Evolutionary conservation across 805 yeast species (phyloP).

Genomic region (Ogataea chonburiensis): DNA sequence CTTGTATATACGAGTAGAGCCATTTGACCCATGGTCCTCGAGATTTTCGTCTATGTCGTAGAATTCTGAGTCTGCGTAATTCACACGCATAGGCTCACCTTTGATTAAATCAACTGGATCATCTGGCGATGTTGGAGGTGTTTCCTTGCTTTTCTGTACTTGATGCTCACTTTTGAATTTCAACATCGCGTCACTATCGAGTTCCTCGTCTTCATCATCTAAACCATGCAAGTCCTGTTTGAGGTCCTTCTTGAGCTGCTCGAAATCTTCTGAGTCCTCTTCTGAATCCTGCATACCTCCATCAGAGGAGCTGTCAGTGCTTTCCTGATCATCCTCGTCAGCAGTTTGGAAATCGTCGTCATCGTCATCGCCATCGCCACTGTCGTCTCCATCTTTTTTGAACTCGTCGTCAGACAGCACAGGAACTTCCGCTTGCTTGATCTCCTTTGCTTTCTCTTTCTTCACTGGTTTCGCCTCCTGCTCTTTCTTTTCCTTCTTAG

Average conservation of each 20-base stretch:
- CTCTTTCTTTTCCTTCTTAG: conserved; percentile 43
- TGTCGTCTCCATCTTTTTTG: conserved; percentile 24
- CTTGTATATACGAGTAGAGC: conserved; percentile 58
- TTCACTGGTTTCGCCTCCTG: conserved; percentile 25
- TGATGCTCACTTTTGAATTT: conserved; percentile 15
- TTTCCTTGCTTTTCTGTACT: conserved; percentile 19
- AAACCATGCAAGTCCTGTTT: conserved; percentile 34
- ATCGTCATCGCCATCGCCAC: conserved; percentile 27
- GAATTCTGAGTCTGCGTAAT: conserved; percentile 39
- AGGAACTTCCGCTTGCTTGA: conserved; percentile 1
- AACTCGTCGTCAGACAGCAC: conserved; percentile 16
- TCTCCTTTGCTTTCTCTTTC: conserved; percentile 9
- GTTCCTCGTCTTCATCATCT: conserved; percentile 30
- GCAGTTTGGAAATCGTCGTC: conserved; percentile 34
- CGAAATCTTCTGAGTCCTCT: conserved; percentile 20
- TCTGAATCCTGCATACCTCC: conserved; percentile 14
- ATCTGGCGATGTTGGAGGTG: conserved; percentile 39
- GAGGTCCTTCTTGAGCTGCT: conserved; percentile 29
- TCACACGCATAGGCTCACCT: conserved; percentile 19
- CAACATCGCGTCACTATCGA: conserved; percentile 6
- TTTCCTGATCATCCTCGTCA: conserved; percentile 24
- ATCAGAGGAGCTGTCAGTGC: conserved; percentile 8
- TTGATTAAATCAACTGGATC: conserved; percentile 23
- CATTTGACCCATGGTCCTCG: conserved; percentile 64
- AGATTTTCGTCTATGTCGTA: conserved; percentile 56